Percentiles rank a stretch among this genome's conserved stretches.
phyloP scores from a whole-genome alignment of 305 asterid genomes.

The Rubia peregrina region DNA sequence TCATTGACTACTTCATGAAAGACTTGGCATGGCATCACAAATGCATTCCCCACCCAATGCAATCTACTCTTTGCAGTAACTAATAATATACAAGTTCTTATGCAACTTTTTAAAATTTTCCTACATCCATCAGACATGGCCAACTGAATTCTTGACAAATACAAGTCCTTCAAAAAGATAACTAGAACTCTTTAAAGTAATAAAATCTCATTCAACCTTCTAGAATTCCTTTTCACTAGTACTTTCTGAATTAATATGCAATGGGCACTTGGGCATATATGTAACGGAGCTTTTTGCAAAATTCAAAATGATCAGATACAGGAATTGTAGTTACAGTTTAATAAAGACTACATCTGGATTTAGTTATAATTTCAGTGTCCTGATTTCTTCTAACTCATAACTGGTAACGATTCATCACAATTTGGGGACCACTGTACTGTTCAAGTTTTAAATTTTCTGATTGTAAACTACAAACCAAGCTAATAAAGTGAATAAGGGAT shows the following conservation, averaged over 20 bases:
- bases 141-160: neutral
- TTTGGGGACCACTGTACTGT: neutral
- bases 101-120: neutral
- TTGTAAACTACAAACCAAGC: neutral
- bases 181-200: neutral
- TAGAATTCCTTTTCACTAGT: neutral
- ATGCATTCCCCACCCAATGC: neutral
- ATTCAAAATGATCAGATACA: neutral
- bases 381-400: constrained; percentile 1
- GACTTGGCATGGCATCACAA: neutral
- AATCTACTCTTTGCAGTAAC: neutral
- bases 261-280: neutral
- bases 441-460: neutral
- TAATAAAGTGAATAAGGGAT: neutral
- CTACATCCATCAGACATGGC: neutral
- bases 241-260: neutral
- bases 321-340: neutral
- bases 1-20: neutral
- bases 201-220: neutral
- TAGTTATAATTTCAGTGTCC: neutral
- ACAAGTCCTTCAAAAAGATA: neutral
- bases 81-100: neutral
- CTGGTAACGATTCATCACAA: neutral
- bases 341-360: neutral
- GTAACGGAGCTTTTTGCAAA: neutral